Conservation (phyloP, 1,284 basidiomycete genomes). For the Anthracocystis panici-leucophaei region DNA sequence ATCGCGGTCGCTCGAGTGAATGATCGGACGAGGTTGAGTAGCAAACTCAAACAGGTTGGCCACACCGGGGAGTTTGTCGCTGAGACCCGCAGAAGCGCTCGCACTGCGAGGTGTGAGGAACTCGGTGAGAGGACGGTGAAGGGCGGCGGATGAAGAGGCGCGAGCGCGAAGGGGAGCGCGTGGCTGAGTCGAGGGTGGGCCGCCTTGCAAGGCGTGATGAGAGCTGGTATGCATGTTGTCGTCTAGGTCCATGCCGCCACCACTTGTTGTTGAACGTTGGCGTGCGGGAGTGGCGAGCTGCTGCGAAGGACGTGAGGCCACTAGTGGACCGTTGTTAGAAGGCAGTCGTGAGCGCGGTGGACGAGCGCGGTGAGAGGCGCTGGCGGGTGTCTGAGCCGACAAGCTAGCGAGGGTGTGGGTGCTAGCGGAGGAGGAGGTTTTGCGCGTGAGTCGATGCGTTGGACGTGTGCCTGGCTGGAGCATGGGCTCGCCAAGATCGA, state of each 20-base stretch:
- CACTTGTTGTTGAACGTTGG: constrained; percentile 33
- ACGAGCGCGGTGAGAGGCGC: constrained; percentile 14
- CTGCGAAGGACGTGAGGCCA: constrained; percentile 11
- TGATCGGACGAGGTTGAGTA: constrained; percentile 44
- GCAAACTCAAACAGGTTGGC: constrained; percentile 59
- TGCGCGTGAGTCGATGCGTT: constrained; percentile 33
- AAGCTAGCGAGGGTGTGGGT: constrained; percentile 34
- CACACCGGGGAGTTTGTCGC: constrained; percentile 45
- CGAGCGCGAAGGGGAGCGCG: constrained; percentile 33
- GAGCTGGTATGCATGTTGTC: constrained; percentile 5
- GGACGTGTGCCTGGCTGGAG: constrained; percentile 47
- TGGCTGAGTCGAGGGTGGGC: constrained; percentile 11
- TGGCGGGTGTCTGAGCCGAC: constrained; percentile 9
- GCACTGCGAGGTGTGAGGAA: constrained; percentile 54
- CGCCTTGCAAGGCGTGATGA: neutral
- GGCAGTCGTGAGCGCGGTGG: constrained; percentile 28
- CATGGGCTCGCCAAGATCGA: constrained; percentile 35
- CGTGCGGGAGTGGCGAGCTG: constrained; percentile 34
- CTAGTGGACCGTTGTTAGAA: constrained; percentile 18
- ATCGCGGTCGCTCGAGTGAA: constrained; percentile 29
- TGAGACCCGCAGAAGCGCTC: constrained; percentile 48
- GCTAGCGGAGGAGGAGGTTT: constrained; percentile 29
- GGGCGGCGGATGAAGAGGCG: constrained; percentile 48
- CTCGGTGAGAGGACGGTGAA: constrained; percentile 42
- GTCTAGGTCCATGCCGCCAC: constrained; percentile 25